A percentile compares a stretch with the other conserved stretches of the same genome.
phyloP scores from a whole-genome alignment of 306 rosid species.

The Trifolium pratense region DNA sequence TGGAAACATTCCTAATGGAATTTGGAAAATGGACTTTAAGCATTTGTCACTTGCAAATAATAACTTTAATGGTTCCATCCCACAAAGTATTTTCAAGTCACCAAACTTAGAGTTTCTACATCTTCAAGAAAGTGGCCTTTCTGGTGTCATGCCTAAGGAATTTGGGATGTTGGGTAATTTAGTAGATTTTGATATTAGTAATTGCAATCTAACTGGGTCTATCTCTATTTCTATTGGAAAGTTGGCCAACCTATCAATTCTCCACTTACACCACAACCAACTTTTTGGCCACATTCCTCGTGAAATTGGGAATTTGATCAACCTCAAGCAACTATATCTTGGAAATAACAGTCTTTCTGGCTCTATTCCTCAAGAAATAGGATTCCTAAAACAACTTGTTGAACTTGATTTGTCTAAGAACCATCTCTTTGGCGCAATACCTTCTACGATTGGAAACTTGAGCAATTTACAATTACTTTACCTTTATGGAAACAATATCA shows the following conservation, averaged over 20 bases:
- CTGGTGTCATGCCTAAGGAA: not conserved
- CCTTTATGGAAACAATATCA: not conserved
- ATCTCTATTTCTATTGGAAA: not conserved
- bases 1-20: not conserved
- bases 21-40: not conserved
- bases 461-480: not conserved
- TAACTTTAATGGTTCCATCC: not conserved
- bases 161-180: not conserved
- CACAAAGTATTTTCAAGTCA: not conserved
- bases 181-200: not conserved
- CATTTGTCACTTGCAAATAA: not conserved
- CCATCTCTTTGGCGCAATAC: not conserved
- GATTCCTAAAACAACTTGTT: not conserved
- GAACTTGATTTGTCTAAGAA: not conserved
- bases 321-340: not conserved
- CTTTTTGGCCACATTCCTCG: not conserved
- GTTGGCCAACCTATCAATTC: not conserved
- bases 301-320: not conserved
- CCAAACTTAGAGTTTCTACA: not conserved
- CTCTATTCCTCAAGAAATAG: not conserved
- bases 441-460: not conserved
- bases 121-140: not conserved
- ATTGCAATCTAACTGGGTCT: conserved; percentile 24
- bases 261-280: too few species aligned
- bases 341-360: not conserved